Base-by-base conservation (phyloP, 192 early-diverging fungal species). In the Coemansia sp. region DNA sequence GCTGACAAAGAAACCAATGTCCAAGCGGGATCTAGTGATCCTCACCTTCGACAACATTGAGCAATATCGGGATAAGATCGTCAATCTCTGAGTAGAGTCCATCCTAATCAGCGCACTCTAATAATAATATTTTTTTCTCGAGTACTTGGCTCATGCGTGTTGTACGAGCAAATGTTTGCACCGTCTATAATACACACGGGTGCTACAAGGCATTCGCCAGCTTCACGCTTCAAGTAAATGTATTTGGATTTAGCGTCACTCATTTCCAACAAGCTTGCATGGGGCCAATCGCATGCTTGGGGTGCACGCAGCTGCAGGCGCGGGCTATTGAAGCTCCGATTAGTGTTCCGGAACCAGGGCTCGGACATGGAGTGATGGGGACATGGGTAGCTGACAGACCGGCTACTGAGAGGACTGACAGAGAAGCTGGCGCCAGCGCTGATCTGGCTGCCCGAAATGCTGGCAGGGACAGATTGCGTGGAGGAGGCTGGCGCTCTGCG, bases 1-100 rank as follows among this genome's bases (percentile, higher is more conserved):
- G 39, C 84, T 97, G 71, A 95, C 95, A 38, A 97, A 97, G 86
- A 95, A 94, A 74, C 90, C 93, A 34, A 75, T 96, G 61, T 90
- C 93, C 48, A 95, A 96, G 81, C 89, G 95, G 65, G 95, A 97
- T 67, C 82, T 97, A 34, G 91, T 91, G 4, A 74, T 92, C 45
- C 75, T 92, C 24, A 92, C 91, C 3, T 85, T 83, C 73, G 92
- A 93, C 71, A 93, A 93, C 68, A 92, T 92, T 69, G 92, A 90
- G 20, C 88, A 91, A 82, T 91, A 87, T 84, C 86, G 90, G 69
- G 78, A 82, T 66, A 86, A 83, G 74, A 90, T 90, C 41, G 87
- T 89, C 61, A 90, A 90, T 71, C 71, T 88, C 62, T 89, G 80
- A 74, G 27, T 9, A 40, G 32, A 32, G 34, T 4, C 12, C 15